Evolutionary conservation across 164 flowering plant genomes (phyloP).

Genomic region (Umbellularia californica): DNA sequence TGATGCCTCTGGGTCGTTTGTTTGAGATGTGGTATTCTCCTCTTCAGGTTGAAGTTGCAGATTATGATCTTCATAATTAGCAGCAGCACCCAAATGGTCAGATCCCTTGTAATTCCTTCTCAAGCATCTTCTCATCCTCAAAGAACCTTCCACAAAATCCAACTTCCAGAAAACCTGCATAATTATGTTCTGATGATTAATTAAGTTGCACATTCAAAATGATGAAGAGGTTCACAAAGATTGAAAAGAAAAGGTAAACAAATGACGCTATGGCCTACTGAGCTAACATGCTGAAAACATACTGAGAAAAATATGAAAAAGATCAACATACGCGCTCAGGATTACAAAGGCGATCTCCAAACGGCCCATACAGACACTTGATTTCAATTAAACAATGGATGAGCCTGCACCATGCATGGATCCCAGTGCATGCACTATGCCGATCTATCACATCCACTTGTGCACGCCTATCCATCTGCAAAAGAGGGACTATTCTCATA

Average conservation of each 20-base stretch:
- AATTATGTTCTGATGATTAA: not conserved
- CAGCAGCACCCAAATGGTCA: constrained; percentile 90
- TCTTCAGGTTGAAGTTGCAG: constrained; percentile 29
- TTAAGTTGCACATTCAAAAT: not conserved
- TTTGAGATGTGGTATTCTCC: constrained; percentile 25
- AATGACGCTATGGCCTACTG: not conserved
- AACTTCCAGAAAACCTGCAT: constrained; percentile 91
- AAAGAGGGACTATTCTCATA: constrained; percentile 6
- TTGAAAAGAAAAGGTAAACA: not conserved
- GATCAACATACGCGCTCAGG: constrained; percentile 52
- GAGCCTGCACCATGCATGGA: constrained; percentile 91
- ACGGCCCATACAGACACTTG: constrained; percentile 79
- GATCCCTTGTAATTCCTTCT: constrained; percentile 79
- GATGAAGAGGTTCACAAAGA: too few relatives aligned
- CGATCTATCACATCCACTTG: constrained; percentile 63
- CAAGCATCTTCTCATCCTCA: constrained; percentile 82
- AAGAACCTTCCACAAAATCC: constrained; percentile 85
- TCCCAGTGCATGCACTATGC: constrained; percentile 54
- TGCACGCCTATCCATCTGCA: constrained; percentile 82
- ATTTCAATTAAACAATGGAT: constrained; percentile 73
- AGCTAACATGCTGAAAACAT: not conserved
- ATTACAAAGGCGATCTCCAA: constrained; percentile 42
- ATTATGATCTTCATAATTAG: constrained; percentile 62
- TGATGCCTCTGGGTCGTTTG: constrained; percentile 11
- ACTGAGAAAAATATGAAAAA: not conserved